A percentile compares a stretch with the other conserved stretches of the same genome.
Evolutionary conservation across 2,329 filamentous ascomycete species (phyloP).

Genomic region (Scleromitrula shiraiana): DNA sequence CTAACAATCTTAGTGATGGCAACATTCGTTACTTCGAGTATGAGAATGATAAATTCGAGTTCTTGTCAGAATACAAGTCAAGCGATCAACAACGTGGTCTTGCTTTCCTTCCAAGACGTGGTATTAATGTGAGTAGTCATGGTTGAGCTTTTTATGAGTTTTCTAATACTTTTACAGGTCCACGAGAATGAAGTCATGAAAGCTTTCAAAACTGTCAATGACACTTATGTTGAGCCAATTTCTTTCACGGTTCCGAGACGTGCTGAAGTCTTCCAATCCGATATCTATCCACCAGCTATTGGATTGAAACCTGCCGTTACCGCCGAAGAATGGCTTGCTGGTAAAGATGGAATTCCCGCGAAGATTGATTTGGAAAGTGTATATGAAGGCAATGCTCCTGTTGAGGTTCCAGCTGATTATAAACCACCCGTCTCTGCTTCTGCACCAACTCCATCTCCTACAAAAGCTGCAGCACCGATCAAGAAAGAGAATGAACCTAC

Average conservation of each 20-base stretch:
- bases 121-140: conserved; percentile 63
- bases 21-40: conserved; percentile 99
- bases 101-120: conserved; percentile 89
- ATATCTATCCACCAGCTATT: conserved; percentile 84
- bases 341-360: conserved; percentile 74
- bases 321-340: conserved; percentile 74
- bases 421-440: conserved; percentile 44
- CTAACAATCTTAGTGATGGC: conserved; percentile 60
- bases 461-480: conserved; percentile 31
- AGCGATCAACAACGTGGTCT: conserved; percentile 87
- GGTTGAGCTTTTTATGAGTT: not conserved
- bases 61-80: conserved; percentile 96
- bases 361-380: conserved; percentile 93
- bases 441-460: conserved; percentile 37
- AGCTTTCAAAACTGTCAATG: conserved; percentile 95
- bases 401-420: conserved; percentile 66
- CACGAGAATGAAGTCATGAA: conserved; percentile 96
- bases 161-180: conserved; percentile 41
- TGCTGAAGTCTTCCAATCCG: conserved; percentile 90
- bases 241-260: conserved; percentile 94
- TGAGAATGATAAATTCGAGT: conserved; percentile 98
- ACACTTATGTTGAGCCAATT: conserved; percentile 88
- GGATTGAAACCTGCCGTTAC: conserved; percentile 76
- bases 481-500: conserved; percentile 47
- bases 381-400: conserved; percentile 74